Conservation (phyloP, 2,329 filamentous ascomycete species). For the Zalaria sp. region DNA sequence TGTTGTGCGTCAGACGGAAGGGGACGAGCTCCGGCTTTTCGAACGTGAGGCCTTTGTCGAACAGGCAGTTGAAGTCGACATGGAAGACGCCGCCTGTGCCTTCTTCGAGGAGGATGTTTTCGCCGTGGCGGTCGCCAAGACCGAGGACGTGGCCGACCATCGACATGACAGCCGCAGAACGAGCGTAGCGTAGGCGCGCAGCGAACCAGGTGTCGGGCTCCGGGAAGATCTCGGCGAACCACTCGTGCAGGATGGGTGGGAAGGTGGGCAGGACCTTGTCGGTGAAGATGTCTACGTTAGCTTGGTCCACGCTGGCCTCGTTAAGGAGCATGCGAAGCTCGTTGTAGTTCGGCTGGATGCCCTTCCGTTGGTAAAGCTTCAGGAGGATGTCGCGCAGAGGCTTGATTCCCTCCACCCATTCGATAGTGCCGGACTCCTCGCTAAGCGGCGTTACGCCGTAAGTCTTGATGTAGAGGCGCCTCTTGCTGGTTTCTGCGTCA, state of each 20-base stretch:
- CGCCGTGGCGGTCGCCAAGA: constrained; percentile 87
- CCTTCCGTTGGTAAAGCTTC: constrained; percentile 60
- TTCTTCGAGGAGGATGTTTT: constrained; percentile 93
- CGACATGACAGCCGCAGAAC: constrained; percentile 97
- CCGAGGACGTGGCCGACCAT: constrained; percentile 94
- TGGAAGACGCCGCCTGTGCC: constrained; percentile 89
- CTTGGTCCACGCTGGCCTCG: constrained; percentile 49
- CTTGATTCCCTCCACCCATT: constrained; percentile 95
- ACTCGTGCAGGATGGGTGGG: constrained; percentile 73
- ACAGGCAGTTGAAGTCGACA: constrained; percentile 98
- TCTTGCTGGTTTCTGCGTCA: constrained; percentile 77
- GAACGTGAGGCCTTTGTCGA: constrained; percentile 94
- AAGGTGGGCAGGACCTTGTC: constrained; percentile 52
- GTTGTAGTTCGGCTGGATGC: constrained; percentile 52
- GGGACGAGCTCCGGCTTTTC: constrained; percentile 89
- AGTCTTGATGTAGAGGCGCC: constrained; percentile 88
- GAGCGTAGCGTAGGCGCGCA: constrained; percentile 75
- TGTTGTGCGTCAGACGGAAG: constrained; percentile 95
- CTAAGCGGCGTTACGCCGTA: constrained; percentile 95
- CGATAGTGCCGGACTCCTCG: constrained; percentile 93
- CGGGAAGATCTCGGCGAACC: constrained; percentile 92
- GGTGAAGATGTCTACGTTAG: constrained; percentile 58
- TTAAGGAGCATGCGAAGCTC: constrained; percentile 46
- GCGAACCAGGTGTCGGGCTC: constrained; percentile 87
- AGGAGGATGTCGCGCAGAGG: constrained; percentile 86